phyloP scores from a whole-genome alignment of 2,329 filamentous ascomycete genomes.

The Coniella lustricola region DNA sequence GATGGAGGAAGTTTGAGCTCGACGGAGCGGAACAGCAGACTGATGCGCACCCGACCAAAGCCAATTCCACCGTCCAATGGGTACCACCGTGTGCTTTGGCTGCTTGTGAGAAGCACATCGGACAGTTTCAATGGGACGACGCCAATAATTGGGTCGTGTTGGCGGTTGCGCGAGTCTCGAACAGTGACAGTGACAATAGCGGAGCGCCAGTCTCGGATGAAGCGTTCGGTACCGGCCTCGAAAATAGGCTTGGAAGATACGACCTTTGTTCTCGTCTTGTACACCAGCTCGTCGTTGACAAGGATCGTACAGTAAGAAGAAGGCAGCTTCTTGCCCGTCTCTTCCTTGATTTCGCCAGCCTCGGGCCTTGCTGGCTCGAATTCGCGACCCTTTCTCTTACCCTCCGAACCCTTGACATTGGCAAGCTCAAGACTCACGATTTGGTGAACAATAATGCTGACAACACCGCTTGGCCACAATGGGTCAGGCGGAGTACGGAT shows the following conservation, averaged over 20 bases:
- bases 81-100: constrained; percentile 86
- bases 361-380: constrained; percentile 79
- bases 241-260: constrained; percentile 94
- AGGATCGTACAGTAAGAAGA: constrained; percentile 92
- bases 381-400: constrained; percentile 75
- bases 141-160: constrained; percentile 92
- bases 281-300: constrained; percentile 79
- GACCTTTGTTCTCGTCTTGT: constrained; percentile 91
- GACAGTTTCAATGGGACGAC: constrained; percentile 83
- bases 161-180: constrained; percentile 77
- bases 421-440: constrained; percentile 92
- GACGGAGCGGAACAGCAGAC: constrained; percentile 80
- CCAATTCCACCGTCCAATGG: constrained; percentile 92
- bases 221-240: constrained; percentile 90
- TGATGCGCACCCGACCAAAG: constrained; percentile 83
- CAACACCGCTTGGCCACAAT: constrained; percentile 88
- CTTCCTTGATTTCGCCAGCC: constrained; percentile 80
- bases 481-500: constrained; percentile 88
- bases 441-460: constrained; percentile 83
- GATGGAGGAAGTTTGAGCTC: constrained; percentile 78
- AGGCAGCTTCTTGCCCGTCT: constrained; percentile 71
- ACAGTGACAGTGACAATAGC: constrained; percentile 81
- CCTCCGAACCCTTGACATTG: constrained; percentile 78
- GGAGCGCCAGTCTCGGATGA: constrained; percentile 88
- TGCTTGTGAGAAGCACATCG: constrained; percentile 80